Percentiles rank a stretch among this genome's conserved stretches.
These are phyloP conservation scores for Tetraselmis striata DNA, from an alignment of 139 green algal species.

Conservation along the genomic window DNA sequence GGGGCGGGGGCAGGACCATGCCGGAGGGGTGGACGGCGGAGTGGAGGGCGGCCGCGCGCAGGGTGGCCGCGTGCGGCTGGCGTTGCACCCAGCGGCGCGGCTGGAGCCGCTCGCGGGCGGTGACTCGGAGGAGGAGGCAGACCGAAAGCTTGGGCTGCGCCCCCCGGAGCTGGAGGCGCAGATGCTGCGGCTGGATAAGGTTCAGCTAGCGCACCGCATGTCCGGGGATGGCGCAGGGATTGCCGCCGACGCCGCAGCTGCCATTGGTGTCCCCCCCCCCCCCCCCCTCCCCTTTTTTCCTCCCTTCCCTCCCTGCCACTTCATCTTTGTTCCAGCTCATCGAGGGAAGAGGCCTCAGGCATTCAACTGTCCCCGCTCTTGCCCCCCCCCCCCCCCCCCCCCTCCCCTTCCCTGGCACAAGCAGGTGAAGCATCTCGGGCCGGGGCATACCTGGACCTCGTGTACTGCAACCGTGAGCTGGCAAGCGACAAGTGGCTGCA, in stretches of 20 bases:
- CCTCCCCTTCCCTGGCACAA: too few relatives aligned
- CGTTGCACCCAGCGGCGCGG: neutral
- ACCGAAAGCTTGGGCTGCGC: neutral
- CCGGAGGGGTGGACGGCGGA: neutral
- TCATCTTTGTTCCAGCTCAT: too few relatives aligned
- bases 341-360: too few relatives aligned
- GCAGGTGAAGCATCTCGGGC: too few relatives aligned
- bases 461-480: constrained; percentile 1
- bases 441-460: neutral
- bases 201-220: neutral
- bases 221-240: neutral
- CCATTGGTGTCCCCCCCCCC: neutral
- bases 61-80: constrained; percentile 1
- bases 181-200: constrained; percentile 2
- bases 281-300: neutral
- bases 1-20: neutral
- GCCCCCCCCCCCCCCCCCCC: too few relatives aligned
- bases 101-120: neutral
- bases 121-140: neutral
- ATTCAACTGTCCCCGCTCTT: too few relatives aligned
- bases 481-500: constrained; percentile 4
- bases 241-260: neutral
- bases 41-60: neutral
- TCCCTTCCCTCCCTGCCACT: neutral
- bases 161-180: neutral